Base-by-base conservation (phyloP, 345 rosid species). In the Cardiospermum halicacabum region DNA sequence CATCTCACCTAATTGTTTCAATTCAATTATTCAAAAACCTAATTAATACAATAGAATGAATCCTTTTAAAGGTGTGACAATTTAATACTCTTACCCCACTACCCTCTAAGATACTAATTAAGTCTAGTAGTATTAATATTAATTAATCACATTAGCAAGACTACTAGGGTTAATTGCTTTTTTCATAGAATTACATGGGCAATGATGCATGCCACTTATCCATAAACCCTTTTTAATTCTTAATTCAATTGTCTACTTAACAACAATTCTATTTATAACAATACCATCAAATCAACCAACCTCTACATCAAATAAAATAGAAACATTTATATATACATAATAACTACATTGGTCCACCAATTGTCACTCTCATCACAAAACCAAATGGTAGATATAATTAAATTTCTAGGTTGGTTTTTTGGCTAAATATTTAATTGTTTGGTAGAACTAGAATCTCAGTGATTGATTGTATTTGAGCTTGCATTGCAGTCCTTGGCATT, bases 151-250 rank as follows among this genome's bases (percentile, higher is more conserved):
- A n/a, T n/a, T n/a, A 53, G 63, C 58, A 56, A 45, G 50, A 19
- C 54, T 27, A 59, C 64, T 31, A 51, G 64, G 42, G 56, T 21
- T 10, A 5, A 47, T n/a, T 26, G 16, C 10, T 11, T 28, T 2
- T 24, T 49, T 18, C 51, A 28, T 47, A 37, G 51, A 8, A 40
- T 21, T 30, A 40, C 40, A 26, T 56, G 31, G 59, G 72, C 72
- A 65, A 73, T 75, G 61, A 75, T 75, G 73, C 69, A 70, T 58
- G 68, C 74, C 65, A 53, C 79, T 26, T 56, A 30, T 59, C 69
- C 45, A 22, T 39, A 58, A 61, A 7, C n/a, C 28, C 2, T 58
- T 50, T 42, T 40, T 27, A 3, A 50, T 24, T 32, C 26, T 45
- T 54, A 19, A 50, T 65, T 39, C 12, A 22, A 1, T 11, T 26